A percentile compares a stretch with the other conserved stretches of the same genome.
phyloP scores from a whole-genome alignment of 208 protist species.

The Trypanosoma mega region DNA sequence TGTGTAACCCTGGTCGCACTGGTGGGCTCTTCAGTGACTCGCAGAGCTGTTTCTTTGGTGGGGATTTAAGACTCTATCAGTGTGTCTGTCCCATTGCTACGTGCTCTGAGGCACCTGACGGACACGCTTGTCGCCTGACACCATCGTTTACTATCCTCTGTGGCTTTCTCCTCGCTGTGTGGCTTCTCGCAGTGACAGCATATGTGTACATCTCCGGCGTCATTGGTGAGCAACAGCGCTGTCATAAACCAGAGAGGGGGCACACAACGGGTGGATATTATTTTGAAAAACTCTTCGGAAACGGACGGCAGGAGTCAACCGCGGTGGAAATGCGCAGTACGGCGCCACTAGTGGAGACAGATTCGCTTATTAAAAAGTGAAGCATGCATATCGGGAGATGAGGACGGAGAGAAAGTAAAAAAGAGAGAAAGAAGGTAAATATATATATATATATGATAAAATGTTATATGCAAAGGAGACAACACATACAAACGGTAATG shows the following conservation, averaged over 20 bases:
- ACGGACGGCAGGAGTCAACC: not conserved
- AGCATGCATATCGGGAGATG: not conserved
- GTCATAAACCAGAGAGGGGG: slow-evolving; percentile 27
- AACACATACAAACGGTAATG: no score
- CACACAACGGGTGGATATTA: slow-evolving; percentile 57
- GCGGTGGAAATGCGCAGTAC: not conserved
- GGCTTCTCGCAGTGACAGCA: slow-evolving; percentile 51
- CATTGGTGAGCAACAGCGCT: slow-evolving; percentile 42
- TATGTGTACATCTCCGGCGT: slow-evolving; percentile 72
- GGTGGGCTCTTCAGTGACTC: slow-evolving; percentile 78
- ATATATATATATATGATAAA: slow-evolving; percentile 9
- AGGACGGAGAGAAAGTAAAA: no score
- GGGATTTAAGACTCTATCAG: slow-evolving; percentile 54
- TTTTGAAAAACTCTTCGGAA: slow-evolving; percentile 77
- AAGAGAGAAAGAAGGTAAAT: no score
- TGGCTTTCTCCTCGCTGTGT: slow-evolving; percentile 54
- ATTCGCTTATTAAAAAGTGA: not conserved
- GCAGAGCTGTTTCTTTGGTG: slow-evolving; percentile 64
- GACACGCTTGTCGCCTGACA: slow-evolving; percentile 60
- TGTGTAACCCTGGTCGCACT: slow-evolving; percentile 31
- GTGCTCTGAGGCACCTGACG: slow-evolving; percentile 31
- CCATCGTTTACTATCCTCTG: slow-evolving; percentile 57
- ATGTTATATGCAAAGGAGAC: no score
- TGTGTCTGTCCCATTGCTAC: slow-evolving; percentile 81
- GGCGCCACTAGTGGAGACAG: not conserved